These are phyloP conservation scores for Candida parachauliodes DNA, from an alignment of 805 yeast genomes.

Conservation along the genomic window DNA sequence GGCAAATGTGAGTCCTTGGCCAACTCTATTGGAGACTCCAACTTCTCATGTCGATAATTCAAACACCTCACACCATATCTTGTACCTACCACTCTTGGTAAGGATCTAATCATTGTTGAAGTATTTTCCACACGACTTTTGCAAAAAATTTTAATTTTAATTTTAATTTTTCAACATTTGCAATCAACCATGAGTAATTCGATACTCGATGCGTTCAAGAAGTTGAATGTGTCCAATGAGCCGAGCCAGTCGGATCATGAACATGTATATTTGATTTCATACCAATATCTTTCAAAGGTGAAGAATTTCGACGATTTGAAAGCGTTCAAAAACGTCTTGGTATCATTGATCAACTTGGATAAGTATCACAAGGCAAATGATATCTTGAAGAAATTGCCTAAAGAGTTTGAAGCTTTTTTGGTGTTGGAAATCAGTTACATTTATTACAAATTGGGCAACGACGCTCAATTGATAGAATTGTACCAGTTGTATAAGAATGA, in stretches of 20 bases:
- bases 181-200: slow-evolving; percentile 31
- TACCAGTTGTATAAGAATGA: slow-evolving; percentile 10
- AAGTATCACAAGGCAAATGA: slow-evolving; percentile 47
- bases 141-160: neutral
- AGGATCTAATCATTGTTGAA: neutral
- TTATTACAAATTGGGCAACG: slow-evolving; percentile 53
- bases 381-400: slow-evolving; percentile 37
- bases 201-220: slow-evolving; percentile 39
- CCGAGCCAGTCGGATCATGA: slow-evolving; percentile 29
- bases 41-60: slow-evolving; percentile 2
- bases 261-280: slow-evolving; percentile 35
- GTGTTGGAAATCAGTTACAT: slow-evolving; percentile 56
- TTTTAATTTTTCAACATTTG: neutral
- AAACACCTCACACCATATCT: neutral
- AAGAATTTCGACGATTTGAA: slow-evolving; percentile 32
- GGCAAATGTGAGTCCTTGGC: slow-evolving; percentile 41
- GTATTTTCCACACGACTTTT: slow-evolving; percentile 1
- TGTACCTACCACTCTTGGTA: neutral
- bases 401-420: slow-evolving; percentile 31
- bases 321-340: slow-evolving; percentile 44
- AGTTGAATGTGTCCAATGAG: slow-evolving; percentile 28
- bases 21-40: slow-evolving; percentile 28
- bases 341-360: slow-evolving; percentile 60
- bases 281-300: slow-evolving; percentile 37
- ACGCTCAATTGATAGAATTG: slow-evolving; percentile 23